Conservation (phyloP, 176 grass and related monocot genomes). For the Bonia amplexicaulis region DNA sequence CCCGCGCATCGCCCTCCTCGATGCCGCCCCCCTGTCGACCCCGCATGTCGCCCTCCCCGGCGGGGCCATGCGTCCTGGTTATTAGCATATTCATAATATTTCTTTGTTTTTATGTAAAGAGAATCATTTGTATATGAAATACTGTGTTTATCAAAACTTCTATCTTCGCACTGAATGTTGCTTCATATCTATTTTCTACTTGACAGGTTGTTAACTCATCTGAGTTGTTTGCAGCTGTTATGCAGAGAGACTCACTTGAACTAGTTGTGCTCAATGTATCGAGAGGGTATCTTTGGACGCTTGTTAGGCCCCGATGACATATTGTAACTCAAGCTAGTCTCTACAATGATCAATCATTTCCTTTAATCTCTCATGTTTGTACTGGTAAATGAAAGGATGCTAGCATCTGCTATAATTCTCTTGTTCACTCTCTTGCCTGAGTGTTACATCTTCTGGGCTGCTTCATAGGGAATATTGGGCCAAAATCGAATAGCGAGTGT, state of each 20-base stretch:
- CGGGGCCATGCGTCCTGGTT: too few relatives aligned
- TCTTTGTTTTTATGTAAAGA: neutral
- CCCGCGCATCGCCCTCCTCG: too few relatives aligned
- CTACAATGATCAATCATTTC: neutral
- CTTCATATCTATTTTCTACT: conserved; percentile 24
- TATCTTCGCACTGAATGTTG: neutral
- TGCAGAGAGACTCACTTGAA: neutral
- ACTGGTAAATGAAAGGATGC: conserved; percentile 6
- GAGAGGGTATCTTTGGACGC: neutral
- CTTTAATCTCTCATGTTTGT: conserved; percentile 15
- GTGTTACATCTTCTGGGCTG: too few relatives aligned
- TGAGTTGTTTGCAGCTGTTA: neutral
- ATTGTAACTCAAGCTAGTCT: conserved; percentile 23
- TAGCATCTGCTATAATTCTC: conserved; percentile 1
- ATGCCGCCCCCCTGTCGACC: too few relatives aligned
- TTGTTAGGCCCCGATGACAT: conserved; percentile 5
- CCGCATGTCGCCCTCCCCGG: too few relatives aligned
- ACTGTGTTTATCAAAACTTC: neutral
- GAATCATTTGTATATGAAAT: neutral
- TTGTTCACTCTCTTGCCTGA: neutral
- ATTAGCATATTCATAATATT: neutral
- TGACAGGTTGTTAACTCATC: conserved; percentile 14
- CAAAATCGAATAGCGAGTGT: neutral
- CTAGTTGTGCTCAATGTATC: conserved; percentile 1
- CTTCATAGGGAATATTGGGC: neutral